phyloP scores from a whole-genome alignment of 768 basidiomycete species.

The Termitomyces sp. region DNA sequence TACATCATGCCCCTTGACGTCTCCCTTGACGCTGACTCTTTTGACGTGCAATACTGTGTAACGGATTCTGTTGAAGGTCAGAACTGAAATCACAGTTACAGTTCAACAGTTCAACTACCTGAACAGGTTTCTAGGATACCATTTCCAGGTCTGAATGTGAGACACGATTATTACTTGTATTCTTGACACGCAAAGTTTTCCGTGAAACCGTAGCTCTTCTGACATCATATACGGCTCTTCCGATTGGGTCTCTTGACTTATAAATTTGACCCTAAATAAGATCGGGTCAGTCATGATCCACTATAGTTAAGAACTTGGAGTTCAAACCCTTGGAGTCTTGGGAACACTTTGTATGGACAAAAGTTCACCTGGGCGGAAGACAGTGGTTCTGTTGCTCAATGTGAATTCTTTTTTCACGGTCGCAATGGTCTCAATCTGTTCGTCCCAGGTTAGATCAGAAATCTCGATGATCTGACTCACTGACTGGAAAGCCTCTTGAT shows the following conservation, averaged over 20 bases:
- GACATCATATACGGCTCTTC: not conserved
- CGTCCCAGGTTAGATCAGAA: not conserved
- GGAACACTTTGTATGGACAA: not conserved
- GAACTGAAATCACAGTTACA: too few relatives aligned
- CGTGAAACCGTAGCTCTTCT: not conserved
- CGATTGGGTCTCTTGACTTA: not conserved
- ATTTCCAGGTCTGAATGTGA: not conserved
- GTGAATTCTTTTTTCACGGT: not conserved
- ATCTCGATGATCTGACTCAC: not conserved
- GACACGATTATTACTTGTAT: not conserved
- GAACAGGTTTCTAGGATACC: not conserved
- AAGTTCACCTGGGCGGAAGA: not conserved
- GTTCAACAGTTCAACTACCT: not conserved
- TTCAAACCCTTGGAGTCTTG: not conserved
- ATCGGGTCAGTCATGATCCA: not conserved
- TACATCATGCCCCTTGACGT: too few relatives aligned
- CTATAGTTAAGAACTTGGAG: not conserved
- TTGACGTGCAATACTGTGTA: too few relatives aligned
- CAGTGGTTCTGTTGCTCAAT: not conserved
- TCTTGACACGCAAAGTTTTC: not conserved
- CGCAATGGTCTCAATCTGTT: not conserved
- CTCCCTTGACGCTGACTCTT: too few relatives aligned
- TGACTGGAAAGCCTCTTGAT: not conserved
- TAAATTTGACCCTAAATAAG: not conserved
- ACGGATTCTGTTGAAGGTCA: too few relatives aligned